A percentile compares a stretch with the other conserved stretches of the same genome.
These are phyloP conservation scores for barrel medic (Medicago truncatula) DNA, from an alignment of 306 rosid genomes.

Conservation along the genomic window DNA sequence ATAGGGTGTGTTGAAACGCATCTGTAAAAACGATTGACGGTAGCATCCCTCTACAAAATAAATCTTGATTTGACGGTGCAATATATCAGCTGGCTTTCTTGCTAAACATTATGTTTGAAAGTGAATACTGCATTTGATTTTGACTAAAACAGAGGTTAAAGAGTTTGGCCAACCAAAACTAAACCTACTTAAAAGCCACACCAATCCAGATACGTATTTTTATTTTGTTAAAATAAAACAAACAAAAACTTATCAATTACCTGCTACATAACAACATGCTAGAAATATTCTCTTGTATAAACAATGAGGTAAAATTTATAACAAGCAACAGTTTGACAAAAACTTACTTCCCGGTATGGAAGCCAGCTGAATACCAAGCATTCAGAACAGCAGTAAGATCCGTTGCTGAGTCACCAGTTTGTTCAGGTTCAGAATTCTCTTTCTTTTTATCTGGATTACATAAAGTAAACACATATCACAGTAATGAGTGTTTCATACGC, in stretches of 20 bases:
- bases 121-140: conserved; percentile 12
- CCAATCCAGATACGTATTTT: background rate
- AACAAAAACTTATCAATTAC: conserved; percentile 3
- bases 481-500: background rate
- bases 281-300: conserved; percentile 21
- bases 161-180: conserved; percentile 12
- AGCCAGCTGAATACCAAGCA: conserved; percentile 98
- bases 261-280: background rate
- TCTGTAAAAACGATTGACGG: too few relatives aligned
- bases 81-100: conserved; percentile 14
- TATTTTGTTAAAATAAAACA: background rate
- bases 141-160: conserved; percentile 17
- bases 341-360: conserved; percentile 82
- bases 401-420: conserved; percentile 54
- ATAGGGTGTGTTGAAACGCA: too few relatives aligned
- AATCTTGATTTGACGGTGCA: conserved; percentile 16
- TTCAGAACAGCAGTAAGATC: conserved; percentile 68
- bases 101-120: conserved; percentile 1
- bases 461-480: conserved; percentile 24
- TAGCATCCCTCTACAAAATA: too few relatives aligned
- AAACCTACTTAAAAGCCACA: conserved; percentile 20
- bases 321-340: conserved; percentile 4
- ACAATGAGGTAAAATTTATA: conserved; percentile 8
- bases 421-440: conserved; percentile 42
- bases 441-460: conserved; percentile 53